Evolutionary conservation across 1,284 basidiomycete species (phyloP).

Genomic region (Schizophyllum amplum): DNA sequence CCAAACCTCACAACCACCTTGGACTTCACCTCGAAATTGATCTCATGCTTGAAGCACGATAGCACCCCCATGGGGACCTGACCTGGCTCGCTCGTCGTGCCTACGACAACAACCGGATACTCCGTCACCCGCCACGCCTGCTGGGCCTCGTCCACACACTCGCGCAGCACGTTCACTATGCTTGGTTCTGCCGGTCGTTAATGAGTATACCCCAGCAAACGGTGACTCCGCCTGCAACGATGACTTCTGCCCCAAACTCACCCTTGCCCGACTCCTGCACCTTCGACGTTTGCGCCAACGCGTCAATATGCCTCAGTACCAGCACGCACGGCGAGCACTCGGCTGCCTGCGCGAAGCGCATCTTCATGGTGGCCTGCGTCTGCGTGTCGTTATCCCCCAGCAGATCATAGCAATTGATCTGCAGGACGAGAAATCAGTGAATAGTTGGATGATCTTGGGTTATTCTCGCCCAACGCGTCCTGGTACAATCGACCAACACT

Average conservation of each 20-base stretch:
- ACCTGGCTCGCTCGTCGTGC: slow-evolving; percentile 66
- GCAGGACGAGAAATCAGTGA: not conserved
- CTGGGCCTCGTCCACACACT: slow-evolving; percentile 53
- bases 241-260: slow-evolving; percentile 19
- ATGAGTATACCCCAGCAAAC: no score
- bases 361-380: slow-evolving; percentile 71
- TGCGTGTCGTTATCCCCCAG: slow-evolving; percentile 76
- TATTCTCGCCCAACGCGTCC: no score
- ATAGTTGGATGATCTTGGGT: not conserved
- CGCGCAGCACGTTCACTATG: slow-evolving; percentile 54
- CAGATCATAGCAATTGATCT: slow-evolving; percentile 86
- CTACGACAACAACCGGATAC: slow-evolving; percentile 68
- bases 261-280: slow-evolving; percentile 62
- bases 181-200: slow-evolving; percentile 54
- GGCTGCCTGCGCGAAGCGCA: slow-evolving; percentile 74
- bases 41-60: slow-evolving; percentile 84
- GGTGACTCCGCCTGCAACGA: not conserved
- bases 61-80: slow-evolving; percentile 62
- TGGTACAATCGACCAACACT: no score
- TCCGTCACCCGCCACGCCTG: slow-evolving; percentile 50
- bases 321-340: slow-evolving; percentile 83
- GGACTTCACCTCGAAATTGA: slow-evolving; percentile 58
- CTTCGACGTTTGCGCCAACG: slow-evolving; percentile 68
- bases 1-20: not conserved
- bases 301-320: slow-evolving; percentile 80